phyloP scores from a whole-genome alignment of 23 red algal genomes.

The Gracilaria caudata region DNA sequence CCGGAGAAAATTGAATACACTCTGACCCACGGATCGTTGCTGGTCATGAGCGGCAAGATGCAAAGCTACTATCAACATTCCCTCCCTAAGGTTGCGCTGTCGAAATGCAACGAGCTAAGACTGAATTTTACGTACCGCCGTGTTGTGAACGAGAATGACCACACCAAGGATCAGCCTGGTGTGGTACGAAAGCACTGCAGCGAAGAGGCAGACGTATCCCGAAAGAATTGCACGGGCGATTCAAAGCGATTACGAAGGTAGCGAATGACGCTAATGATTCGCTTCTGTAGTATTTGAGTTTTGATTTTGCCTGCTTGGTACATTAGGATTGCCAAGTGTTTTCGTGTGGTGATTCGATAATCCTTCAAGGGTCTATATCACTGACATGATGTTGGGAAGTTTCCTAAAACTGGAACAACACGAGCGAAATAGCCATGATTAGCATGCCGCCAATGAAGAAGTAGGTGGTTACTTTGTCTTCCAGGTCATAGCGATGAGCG shows the following conservation, averaged over 20 bases:
- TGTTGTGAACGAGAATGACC: constrained; percentile 54
- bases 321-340: background rate
- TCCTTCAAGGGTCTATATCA: background rate
- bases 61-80: constrained; percentile 64
- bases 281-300: background rate
- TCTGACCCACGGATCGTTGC: constrained; percentile 47
- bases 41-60: constrained; percentile 65
- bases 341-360: background rate
- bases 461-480: constrained; percentile 69
- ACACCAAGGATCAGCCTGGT: constrained; percentile 17
- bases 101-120: constrained; percentile 49
- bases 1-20: constrained; percentile 60
- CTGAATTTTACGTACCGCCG: constrained; percentile 69
- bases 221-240: background rate
- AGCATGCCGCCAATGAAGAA: constrained; percentile 52
- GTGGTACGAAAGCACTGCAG: background rate
- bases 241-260: constrained; percentile 10
- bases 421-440: constrained; percentile 72
- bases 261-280: background rate
- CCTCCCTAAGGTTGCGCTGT: constrained; percentile 61
- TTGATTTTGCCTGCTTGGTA: background rate
- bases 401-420: constrained; percentile 70
- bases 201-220: background rate
- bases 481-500: constrained; percentile 80
- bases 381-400: background rate